phyloP scores from a whole-genome alignment of 2,329 filamentous ascomycete species.

The Pseudocercospora vitis region DNA sequence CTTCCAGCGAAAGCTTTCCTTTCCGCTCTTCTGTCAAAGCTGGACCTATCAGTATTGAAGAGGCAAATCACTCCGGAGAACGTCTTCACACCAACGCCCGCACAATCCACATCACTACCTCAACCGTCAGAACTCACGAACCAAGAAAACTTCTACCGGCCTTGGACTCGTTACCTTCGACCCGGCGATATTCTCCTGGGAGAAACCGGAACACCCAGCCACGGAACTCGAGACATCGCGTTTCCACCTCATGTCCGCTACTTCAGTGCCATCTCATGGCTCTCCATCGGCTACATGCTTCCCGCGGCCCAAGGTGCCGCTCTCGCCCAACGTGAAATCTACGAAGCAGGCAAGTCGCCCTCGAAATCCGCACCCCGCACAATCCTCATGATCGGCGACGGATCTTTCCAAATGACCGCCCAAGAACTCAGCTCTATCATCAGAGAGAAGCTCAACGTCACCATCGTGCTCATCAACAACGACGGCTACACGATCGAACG shows the following conservation, averaged over 20 bases:
- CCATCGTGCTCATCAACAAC: constrained; percentile 49
- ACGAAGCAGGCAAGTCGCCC: constrained; percentile 31
- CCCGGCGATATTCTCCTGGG: constrained; percentile 73
- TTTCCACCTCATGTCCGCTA: constrained; percentile 74
- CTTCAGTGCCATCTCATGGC: constrained; percentile 75
- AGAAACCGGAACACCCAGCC: constrained; percentile 84
- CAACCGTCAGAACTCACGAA: background rate
- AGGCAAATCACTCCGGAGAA: background rate
- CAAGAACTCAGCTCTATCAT: constrained; percentile 68
- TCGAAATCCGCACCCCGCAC: constrained; percentile 44
- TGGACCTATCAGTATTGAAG: constrained; percentile 10
- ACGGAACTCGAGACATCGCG: constrained; percentile 81
- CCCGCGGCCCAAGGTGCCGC: constrained; percentile 69
- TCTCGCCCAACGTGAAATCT: constrained; percentile 66
- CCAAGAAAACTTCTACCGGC: constrained; percentile 8
- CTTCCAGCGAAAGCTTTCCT: constrained; percentile 18
- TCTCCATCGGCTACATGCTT: constrained; percentile 65
- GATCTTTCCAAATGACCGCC: constrained; percentile 50
- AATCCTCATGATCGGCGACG: constrained; percentile 48
- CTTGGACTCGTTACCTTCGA: constrained; percentile 9
- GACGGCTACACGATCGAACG: constrained; percentile 51
- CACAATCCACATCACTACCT: constrained; percentile 3
- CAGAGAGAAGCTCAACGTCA: constrained; percentile 36
- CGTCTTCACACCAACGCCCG: background rate
- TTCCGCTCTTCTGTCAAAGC: constrained; percentile 7